Evolutionary conservation across 2,329 filamentous ascomycete genomes (phyloP).

Genomic region (Cephalotrichum gorgonifer): DNA sequence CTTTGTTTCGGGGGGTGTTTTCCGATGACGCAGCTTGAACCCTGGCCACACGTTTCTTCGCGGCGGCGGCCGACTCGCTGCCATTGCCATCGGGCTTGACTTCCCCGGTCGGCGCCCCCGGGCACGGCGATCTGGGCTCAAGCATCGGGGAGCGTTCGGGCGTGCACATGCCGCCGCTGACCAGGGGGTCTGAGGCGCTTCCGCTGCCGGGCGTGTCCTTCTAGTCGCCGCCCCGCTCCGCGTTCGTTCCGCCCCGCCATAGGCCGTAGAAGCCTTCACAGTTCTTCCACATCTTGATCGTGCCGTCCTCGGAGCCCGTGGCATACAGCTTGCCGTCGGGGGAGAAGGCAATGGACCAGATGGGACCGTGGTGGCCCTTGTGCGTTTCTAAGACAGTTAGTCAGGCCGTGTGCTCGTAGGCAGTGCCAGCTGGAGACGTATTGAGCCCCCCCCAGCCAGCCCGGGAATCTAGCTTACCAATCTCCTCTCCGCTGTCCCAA

Average conservation of each 20-base stretch:
- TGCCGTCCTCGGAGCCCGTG: slow-evolving; percentile 93
- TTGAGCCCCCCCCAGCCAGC: no score
- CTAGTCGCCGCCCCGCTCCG: slow-evolving; percentile 10
- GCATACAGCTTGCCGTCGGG: slow-evolving; percentile 94
- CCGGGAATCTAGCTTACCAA: slow-evolving; percentile 51
- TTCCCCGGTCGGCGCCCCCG: neutral
- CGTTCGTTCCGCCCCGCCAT: slow-evolving; percentile 41
- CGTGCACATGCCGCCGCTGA: neutral
- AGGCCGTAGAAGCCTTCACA: slow-evolving; percentile 55
- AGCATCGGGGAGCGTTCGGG: neutral
- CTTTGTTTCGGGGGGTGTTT: neutral
- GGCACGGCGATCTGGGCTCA: neutral
- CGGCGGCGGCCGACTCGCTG: neutral
- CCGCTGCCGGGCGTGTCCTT: slow-evolving; percentile 3
- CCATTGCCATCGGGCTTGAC: neutral
- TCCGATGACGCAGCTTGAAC: neutral
- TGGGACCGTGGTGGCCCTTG: slow-evolving; percentile 93
- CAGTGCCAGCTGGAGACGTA: neutral
- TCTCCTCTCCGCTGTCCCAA: slow-evolving; percentile 71
- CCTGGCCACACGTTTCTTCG: neutral
- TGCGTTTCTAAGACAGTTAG: slow-evolving; percentile 59
- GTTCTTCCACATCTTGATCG: slow-evolving; percentile 84
- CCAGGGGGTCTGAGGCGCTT: neutral
- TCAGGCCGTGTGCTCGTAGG: neutral
- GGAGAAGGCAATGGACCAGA: slow-evolving; percentile 92